Evolutionary conservation across 2,329 filamentous ascomycete genomes (phyloP), one percentile per base, ranked within the genome.

Genomic region (Tothia fuscella): DNA sequence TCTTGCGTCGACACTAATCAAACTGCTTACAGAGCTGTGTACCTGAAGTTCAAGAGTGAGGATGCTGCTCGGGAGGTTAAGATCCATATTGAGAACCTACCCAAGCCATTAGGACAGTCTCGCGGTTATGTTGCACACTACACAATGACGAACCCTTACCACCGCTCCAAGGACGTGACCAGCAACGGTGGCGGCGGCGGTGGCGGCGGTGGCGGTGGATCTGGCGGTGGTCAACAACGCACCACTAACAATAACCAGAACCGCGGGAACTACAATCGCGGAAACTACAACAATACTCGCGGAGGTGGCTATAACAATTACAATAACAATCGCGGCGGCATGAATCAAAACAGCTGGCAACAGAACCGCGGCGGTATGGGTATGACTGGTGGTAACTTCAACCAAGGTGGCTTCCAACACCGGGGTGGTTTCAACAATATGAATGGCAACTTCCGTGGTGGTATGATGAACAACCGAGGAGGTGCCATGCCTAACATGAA

Each of bases 21-120:
- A 64, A 48, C 66, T 68, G 43, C 57, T 60, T n/a, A 73, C 70
- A 44, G 42, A 1, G 76, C 84, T 35, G 75, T 76, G 45, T 95
- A 87, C 50, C 96, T 96, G 58, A 87, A 88, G 0, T 96, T 93
- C 73, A 80, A 82, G 49, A 95, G 87, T 14, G 17, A 30, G 14
- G 35, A 22, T 6, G 0, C 66, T 93, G 4, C 88, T 87, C 14
- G 94, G 94, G 64, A 41, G 70, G 76, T 22, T 59, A 67, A 43
- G 59, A 34, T 47, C 14, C 17, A 41, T 65, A 24, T 56, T 69
- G 36, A 64, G 68, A 34, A 59, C 61, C 42, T 74, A 71, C 57
- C 71, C 70, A 39, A 70, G 66, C 53, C 66, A 65, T 44, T 51
- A 56, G 25, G 49, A 54, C n/a, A 38, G 46, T 9, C 56, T 50